These are phyloP conservation scores for Leccinum colubrinum DNA, from an alignment of 1,284 basidiomycete genomes.

Conservation along the genomic window DNA sequence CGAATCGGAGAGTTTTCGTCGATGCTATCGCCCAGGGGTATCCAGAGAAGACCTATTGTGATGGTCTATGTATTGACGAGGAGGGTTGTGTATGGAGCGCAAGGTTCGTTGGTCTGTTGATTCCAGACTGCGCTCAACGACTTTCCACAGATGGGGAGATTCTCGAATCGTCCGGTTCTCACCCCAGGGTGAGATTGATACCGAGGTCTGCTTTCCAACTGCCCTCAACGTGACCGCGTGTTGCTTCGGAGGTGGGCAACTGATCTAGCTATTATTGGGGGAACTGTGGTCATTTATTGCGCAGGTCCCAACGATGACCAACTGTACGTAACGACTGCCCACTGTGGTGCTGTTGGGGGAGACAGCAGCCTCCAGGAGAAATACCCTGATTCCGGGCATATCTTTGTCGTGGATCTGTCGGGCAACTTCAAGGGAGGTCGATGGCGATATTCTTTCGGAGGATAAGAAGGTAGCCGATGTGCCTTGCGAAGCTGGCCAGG, in stretches of 20 bases:
- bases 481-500: not conserved
- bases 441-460: constrained; percentile 39
- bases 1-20: constrained; percentile 54
- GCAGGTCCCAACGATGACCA: constrained; percentile 60
- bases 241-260: constrained; percentile 58
- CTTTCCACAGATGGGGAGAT: constrained; percentile 53
- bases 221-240: constrained; percentile 63
- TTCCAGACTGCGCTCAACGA: not conserved
- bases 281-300: not conserved
- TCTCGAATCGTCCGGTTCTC: constrained; percentile 57
- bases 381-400: constrained; percentile 62
- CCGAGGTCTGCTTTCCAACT: constrained; percentile 56
- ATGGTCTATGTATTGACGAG: constrained; percentile 63
- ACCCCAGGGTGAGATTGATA: constrained; percentile 48
- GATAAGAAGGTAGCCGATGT: constrained; percentile 5
- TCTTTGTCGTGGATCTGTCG: constrained; percentile 61
- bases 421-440: constrained; percentile 47
- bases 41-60: constrained; percentile 49
- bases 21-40: constrained; percentile 55
- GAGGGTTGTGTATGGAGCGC: constrained; percentile 70
- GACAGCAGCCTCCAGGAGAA: constrained; percentile 46
- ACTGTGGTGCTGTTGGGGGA: constrained; percentile 55
- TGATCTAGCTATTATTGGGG: not conserved
- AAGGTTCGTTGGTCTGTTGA: constrained; percentile 39
- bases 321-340: constrained; percentile 65